phyloP scores from a whole-genome alignment of 2,329 filamentous ascomycete species.

The Cephalotrichum gorgonifer region DNA sequence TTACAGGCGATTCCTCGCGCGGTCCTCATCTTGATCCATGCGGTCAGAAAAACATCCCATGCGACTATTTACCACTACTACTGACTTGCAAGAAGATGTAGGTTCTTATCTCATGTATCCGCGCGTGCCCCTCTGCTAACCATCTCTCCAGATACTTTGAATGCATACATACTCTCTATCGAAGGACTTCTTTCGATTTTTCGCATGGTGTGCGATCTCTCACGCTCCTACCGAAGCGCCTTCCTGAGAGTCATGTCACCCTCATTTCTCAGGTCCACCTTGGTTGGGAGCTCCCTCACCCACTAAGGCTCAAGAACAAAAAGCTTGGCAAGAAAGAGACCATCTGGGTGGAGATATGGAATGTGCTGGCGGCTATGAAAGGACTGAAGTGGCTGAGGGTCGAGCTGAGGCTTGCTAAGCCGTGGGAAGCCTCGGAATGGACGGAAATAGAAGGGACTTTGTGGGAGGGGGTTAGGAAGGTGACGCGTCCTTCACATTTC shows the following conservation, averaged over 20 bases:
- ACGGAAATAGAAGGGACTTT: conserved; percentile 7
- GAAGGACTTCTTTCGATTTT: conserved; percentile 10
- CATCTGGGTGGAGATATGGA: conserved; percentile 8
- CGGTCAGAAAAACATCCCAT: background rate
- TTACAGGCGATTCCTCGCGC: background rate
- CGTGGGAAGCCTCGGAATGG: conserved; percentile 1
- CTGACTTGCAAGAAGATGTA: conserved; percentile 10
- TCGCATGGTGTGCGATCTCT: background rate
- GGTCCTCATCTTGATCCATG: background rate
- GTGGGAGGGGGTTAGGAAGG: conserved; percentile 9
- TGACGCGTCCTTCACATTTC: conserved; percentile 9
- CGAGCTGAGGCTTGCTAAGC: conserved; percentile 3
- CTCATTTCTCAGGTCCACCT: conserved; percentile 1
- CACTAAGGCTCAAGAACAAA: conserved; percentile 2
- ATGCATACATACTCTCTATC: conserved; percentile 9
- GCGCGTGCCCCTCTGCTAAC: conserved; percentile 5
- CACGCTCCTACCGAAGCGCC: background rate
- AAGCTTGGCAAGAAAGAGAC: background rate
- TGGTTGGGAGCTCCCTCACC: background rate
- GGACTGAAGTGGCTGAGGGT: conserved; percentile 10
- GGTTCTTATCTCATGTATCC: conserved; percentile 4
- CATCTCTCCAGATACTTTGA: conserved; percentile 9
- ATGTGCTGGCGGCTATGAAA: conserved; percentile 9
- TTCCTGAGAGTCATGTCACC: conserved; percentile 1
- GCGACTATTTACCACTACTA: conserved; percentile 7